A percentile compares a stretch with the other conserved stretches of the same genome.
phyloP scores from a whole-genome alignment of 2,329 filamentous ascomycete species.

The Arthrobotrys sinensis region DNA sequence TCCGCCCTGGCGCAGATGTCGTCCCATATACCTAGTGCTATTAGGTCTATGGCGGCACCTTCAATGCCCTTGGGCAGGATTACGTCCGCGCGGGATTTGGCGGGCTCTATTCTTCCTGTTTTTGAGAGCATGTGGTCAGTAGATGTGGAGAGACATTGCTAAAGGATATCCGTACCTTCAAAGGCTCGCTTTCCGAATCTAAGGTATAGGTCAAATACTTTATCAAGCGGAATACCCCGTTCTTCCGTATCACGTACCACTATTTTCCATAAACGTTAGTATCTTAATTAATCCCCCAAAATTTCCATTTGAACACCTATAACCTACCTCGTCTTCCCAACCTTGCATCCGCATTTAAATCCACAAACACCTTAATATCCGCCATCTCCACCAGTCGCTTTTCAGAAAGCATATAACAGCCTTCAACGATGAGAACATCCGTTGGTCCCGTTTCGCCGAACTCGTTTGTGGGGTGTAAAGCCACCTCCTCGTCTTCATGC shows the following conservation, averaged over 20 bases:
- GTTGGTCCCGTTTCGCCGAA: slow-evolving; percentile 35
- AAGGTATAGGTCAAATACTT: slow-evolving; percentile 63
- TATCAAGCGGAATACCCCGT: slow-evolving; percentile 60
- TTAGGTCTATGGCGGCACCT: slow-evolving; percentile 63
- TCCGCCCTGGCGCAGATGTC: slow-evolving; percentile 61
- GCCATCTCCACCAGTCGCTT: slow-evolving; percentile 62
- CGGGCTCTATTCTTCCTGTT: slow-evolving; percentile 56
- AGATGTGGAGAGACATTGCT: slow-evolving; percentile 38
- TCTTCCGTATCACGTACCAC: slow-evolving; percentile 62
- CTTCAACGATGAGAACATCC: slow-evolving; percentile 63
- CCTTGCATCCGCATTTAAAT: slow-evolving; percentile 62
- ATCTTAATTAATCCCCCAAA: too few species aligned
- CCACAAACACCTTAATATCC: slow-evolving; percentile 63
- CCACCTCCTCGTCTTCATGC: slow-evolving; percentile 9
- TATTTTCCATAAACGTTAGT: slow-evolving; percentile 17
- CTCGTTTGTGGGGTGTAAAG: slow-evolving; percentile 36
- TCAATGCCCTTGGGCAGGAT: slow-evolving; percentile 61
- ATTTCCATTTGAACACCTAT: too few species aligned
- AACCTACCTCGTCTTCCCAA: slow-evolving; percentile 48
- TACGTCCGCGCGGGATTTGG: slow-evolving; percentile 53
- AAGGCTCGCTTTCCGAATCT: slow-evolving; percentile 63
- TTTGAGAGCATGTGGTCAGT: neutral
- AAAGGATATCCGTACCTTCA: slow-evolving; percentile 58
- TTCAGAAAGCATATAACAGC: slow-evolving; percentile 62
- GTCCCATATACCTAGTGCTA: slow-evolving; percentile 64